A percentile compares a stretch with the other conserved stretches of the same genome.
Evolutionary conservation across 1,284 basidiomycete genomes (phyloP).

Genomic region (Papiliotrema flavescens): DNA sequence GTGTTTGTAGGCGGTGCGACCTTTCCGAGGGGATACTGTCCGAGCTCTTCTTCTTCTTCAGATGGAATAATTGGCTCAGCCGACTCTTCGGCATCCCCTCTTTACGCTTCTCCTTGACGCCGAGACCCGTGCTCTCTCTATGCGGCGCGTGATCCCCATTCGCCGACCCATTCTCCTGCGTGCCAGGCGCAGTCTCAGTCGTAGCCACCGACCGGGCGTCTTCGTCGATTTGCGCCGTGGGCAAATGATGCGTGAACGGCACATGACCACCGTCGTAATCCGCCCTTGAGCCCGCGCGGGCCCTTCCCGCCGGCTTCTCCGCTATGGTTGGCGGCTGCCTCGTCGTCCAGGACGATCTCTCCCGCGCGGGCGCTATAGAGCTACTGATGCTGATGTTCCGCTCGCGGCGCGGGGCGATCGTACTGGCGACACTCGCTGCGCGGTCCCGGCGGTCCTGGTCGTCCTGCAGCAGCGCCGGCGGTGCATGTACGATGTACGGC

Average conservation of each 20-base stretch:
- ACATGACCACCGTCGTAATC: constrained; percentile 31
- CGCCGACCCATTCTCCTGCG: background rate
- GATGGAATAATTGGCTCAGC: constrained; percentile 21
- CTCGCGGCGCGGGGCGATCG: constrained; percentile 2
- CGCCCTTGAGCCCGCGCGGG: constrained; percentile 10
- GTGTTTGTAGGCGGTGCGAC: constrained; percentile 5
- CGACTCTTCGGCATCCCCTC: constrained; percentile 10
- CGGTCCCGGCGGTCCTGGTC: background rate
- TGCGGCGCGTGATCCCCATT: background rate
- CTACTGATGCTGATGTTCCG: constrained; percentile 8
- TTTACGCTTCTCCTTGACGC: background rate
- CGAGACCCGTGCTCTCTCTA: background rate
- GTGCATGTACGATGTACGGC: constrained; percentile 4
- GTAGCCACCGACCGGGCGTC: background rate
- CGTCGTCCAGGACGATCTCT: background rate
- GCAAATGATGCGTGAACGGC: constrained; percentile 38
- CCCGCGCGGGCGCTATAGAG: background rate
- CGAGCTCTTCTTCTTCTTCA: constrained; percentile 15
- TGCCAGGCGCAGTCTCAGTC: background rate
- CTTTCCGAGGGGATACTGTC: constrained; percentile 3
- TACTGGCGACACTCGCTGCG: background rate
- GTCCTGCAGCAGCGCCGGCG: constrained; percentile 8
- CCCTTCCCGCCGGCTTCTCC: background rate
- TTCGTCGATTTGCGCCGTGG: background rate
- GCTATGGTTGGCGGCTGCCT: background rate